A percentile compares a stretch with the other conserved stretches of the same genome.
phyloP scores from a whole-genome alignment of 192 early-diverging fungal species.

The Piromyces finnis region DNA sequence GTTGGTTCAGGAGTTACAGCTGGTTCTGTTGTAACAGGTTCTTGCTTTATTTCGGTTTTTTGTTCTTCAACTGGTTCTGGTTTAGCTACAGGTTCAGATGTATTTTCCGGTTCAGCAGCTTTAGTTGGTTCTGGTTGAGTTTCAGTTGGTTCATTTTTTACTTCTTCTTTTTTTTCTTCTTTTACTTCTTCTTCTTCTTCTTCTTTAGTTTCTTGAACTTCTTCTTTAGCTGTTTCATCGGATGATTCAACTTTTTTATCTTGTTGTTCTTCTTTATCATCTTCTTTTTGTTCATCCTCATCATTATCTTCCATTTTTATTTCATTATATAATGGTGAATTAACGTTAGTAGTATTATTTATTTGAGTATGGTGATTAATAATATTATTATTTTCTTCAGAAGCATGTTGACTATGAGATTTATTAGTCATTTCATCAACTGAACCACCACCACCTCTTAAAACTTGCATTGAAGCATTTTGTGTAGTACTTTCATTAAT shows the following conservation, averaged over 20 bases:
- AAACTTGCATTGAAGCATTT: not conserved
- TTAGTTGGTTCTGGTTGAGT: not conserved
- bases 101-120: not conserved
- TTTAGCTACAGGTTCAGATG: not conserved
- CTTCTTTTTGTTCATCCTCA: not conserved
- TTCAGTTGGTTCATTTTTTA: not conserved
- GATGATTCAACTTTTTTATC: too few species aligned
- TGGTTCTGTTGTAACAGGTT: not conserved
- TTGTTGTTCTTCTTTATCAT: not conserved
- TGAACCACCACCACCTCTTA: not conserved
- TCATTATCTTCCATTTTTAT: not conserved
- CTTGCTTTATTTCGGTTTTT: not conserved
- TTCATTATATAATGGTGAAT: not conserved
- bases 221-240: too few species aligned
- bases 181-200: not conserved
- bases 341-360: not conserved
- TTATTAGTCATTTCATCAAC: not conserved
- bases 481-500: not conserved
- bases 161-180: not conserved
- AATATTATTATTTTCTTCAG: not conserved
- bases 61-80: not conserved
- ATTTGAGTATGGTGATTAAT: too few species aligned
- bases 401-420: not conserved
- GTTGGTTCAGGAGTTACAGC: not conserved
- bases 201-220: not conserved